Evolutionary conservation across 768 basidiomycete species (phyloP).

Genomic region (Pholiota microspora): DNA sequence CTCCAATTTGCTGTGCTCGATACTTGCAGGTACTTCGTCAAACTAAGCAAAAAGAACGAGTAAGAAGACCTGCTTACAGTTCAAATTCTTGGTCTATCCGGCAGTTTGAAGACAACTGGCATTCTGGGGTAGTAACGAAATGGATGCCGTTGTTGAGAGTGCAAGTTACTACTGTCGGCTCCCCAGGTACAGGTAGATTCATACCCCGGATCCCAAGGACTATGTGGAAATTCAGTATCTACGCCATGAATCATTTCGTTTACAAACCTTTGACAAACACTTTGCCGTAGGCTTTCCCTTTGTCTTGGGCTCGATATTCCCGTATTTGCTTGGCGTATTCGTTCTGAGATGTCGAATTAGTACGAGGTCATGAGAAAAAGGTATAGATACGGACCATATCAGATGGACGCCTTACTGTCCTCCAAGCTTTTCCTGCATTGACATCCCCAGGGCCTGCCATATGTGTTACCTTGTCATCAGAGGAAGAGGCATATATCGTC

Average conservation of each 20-base stretch:
- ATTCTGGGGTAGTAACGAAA: conserved; percentile 88
- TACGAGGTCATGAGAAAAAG: conserved; percentile 8
- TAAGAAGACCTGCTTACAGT: conserved; percentile 48
- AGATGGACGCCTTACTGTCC: conserved; percentile 81
- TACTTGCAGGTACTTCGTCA: conserved; percentile 39
- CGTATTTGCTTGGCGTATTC: conserved; percentile 91
- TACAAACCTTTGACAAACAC: conserved; percentile 93
- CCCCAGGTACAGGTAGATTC: conserved; percentile 74
- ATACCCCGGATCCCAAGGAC: conserved; percentile 77
- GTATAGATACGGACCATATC: conserved; percentile 71
- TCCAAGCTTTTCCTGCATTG: conserved; percentile 82
- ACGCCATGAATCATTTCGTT: conserved; percentile 17
- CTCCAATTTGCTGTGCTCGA: conserved; percentile 92
- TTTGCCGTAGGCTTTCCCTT: conserved; percentile 85
- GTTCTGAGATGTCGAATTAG: conserved; percentile 51
- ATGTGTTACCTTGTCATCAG: conserved; percentile 75
- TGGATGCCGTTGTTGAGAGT: conserved; percentile 97
- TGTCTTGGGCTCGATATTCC: conserved; percentile 75
- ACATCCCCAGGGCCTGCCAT: conserved; percentile 77
- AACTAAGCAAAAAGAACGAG: background rate
- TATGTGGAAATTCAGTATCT: conserved; percentile 26
- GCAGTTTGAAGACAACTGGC: conserved; percentile 52
- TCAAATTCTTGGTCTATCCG: conserved; percentile 89
- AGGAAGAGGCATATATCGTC: conserved; percentile 80
- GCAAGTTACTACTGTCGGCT: conserved; percentile 74